Conservation (phyloP, 2,329 filamentous ascomycete species). For the Ophiostoma piceae region DNA sequence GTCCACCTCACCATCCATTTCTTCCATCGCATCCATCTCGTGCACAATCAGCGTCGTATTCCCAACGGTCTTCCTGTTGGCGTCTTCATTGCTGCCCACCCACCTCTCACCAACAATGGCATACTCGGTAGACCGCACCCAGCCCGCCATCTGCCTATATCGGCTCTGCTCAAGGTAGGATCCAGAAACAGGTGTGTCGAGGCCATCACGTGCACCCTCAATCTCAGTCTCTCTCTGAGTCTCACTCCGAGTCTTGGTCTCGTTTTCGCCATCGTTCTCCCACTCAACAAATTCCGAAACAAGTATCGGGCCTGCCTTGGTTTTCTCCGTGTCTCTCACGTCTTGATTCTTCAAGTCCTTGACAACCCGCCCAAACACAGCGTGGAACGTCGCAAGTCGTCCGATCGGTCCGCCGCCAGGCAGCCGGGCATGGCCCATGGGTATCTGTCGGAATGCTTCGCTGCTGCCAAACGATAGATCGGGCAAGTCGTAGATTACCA, state of each 20-base stretch:
- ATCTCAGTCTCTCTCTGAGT: neutral
- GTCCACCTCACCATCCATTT: neutral
- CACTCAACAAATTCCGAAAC: neutral
- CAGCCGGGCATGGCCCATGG: conserved; percentile 24
- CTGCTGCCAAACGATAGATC: conserved; percentile 14
- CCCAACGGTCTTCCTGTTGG: neutral
- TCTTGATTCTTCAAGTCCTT: neutral
- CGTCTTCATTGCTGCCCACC: neutral
- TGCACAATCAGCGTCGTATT: neutral
- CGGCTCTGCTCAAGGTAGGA: conserved; percentile 7
- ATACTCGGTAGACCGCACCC: conserved; percentile 12
- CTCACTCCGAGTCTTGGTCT: too few relatives aligned
- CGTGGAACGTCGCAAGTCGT: conserved; percentile 22
- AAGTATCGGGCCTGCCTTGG: neutral
- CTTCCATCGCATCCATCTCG: neutral
- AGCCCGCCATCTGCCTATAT: conserved; percentile 8
- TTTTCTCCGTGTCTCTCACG: neutral
- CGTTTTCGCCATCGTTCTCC: neutral
- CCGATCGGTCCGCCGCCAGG: conserved; percentile 27
- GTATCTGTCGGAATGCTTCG: conserved; percentile 24
- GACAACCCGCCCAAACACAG: neutral
- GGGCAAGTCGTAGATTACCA: conserved; percentile 26
- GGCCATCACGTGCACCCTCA: neutral
- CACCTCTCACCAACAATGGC: neutral
- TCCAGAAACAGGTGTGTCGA: neutral